Evolutionary conservation across 2,329 filamentous ascomycete species (phyloP).

Genomic region (Aspergillus caelatus): DNA sequence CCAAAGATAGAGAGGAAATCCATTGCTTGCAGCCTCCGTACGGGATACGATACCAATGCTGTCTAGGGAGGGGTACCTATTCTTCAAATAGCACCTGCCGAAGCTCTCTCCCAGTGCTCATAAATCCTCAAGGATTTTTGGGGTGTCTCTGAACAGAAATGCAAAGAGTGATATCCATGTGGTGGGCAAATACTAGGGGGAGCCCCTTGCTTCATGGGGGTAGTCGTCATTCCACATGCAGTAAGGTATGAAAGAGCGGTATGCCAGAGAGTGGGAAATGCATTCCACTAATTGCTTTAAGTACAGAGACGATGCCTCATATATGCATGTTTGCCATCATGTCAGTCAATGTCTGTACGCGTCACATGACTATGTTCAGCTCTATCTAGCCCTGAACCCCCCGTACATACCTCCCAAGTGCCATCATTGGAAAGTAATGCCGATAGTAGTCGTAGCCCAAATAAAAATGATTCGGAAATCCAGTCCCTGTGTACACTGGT

Average conservation of each 20-base stretch:
- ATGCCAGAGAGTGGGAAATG: neutral
- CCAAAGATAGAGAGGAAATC: neutral
- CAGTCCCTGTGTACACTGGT: constrained; percentile 22
- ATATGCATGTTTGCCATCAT: neutral
- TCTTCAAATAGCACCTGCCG: neutral
- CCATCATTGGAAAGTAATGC: constrained; percentile 35
- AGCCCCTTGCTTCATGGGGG: neutral
- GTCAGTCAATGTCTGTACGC: too few species aligned
- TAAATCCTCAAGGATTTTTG: too few species aligned
- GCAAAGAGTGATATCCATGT: too few species aligned
- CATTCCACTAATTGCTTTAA: neutral
- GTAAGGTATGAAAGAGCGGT: neutral
- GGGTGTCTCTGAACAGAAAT: too few species aligned
- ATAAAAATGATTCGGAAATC: constrained; percentile 29
- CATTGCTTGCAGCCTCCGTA: constrained; percentile 4
- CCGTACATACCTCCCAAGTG: constrained; percentile 24
- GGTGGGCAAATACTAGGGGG: neutral
- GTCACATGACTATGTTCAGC: neutral
- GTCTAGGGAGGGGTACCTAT: neutral
- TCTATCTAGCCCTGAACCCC: neutral
- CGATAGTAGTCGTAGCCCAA: constrained; percentile 25
- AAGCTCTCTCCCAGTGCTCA: too few species aligned
- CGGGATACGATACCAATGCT: neutral
- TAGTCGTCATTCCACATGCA: neutral
- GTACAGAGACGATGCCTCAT: neutral